These are phyloP conservation scores for Ustilago trichophora DNA, from an alignment of 1,284 basidiomycete genomes.

Conservation along the genomic window DNA sequence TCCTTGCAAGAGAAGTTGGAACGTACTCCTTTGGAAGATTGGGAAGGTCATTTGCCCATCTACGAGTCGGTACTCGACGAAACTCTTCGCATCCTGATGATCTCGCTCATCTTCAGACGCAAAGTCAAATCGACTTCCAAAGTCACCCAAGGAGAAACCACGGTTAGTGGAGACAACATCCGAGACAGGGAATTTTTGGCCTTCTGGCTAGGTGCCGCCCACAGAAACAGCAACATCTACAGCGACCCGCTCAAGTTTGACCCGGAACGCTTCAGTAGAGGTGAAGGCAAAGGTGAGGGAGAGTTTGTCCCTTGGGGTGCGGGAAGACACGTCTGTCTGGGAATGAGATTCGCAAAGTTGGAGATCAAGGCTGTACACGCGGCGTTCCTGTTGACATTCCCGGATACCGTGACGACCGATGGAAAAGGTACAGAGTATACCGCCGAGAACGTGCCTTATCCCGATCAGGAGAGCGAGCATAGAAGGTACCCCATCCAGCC, in stretches of 20 bases:
- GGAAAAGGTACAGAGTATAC: conserved; percentile 4
- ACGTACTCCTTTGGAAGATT: conserved; percentile 19
- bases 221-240: conserved; percentile 44
- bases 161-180: conserved; percentile 25
- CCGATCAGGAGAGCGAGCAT: conserved; percentile 45
- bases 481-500: conserved; percentile 36
- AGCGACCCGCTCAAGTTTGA: conserved; percentile 37
- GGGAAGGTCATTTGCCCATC: conserved; percentile 33
- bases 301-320: conserved; percentile 52
- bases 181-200: conserved; percentile 29
- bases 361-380: conserved; percentile 39
- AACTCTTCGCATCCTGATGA: conserved; percentile 44
- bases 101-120: conserved; percentile 40
- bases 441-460: conserved; percentile 14
- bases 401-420: conserved; percentile 13
- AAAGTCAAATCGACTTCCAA: conserved; percentile 23
- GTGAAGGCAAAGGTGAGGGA: conserved; percentile 37
- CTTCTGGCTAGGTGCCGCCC: conserved; percentile 43
- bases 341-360: conserved; percentile 50
- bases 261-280: conserved; percentile 34
- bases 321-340: conserved; percentile 45
- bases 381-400: conserved; percentile 36
- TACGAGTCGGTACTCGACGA: conserved; percentile 39
- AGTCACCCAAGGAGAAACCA: conserved; percentile 13
- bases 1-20: conserved; percentile 30